Conservation (phyloP, 495 filamentous ascomycete genomes). For the Amorphotheca resinae region DNA sequence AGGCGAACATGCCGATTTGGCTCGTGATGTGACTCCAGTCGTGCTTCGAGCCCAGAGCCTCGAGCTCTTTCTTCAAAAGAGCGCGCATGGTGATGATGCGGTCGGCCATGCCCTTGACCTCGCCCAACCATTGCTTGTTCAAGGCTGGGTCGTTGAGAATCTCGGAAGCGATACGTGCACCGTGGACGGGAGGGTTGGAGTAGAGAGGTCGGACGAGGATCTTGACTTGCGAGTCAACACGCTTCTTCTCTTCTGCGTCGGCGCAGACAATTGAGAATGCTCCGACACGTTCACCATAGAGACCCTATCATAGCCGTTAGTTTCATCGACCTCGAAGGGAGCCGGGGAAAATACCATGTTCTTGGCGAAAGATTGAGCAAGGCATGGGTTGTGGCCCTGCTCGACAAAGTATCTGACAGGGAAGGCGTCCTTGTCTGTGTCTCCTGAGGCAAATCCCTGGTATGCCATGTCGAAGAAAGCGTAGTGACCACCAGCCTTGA, state of each 20-base stretch:
- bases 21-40: constrained; percentile 98
- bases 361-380: constrained; percentile 97
- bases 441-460: constrained; percentile 92
- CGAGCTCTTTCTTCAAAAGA: constrained; percentile 82
- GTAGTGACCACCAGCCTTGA: constrained; percentile 83
- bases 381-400: constrained; percentile 78
- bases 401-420: constrained; percentile 83
- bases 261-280: constrained; percentile 88
- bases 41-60: constrained; percentile 86
- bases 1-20: constrained; percentile 99
- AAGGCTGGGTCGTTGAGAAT: constrained; percentile 81
- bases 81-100: constrained; percentile 98
- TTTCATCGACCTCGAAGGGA: constrained; percentile 17
- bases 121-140: constrained; percentile 87
- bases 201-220: constrained; percentile 94
- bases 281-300: constrained; percentile 96
- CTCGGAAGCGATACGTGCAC: constrained; percentile 83
- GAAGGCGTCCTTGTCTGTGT: constrained; percentile 86
- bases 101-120: constrained; percentile 98
- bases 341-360: constrained; percentile 61
- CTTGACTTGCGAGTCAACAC: constrained; percentile 95
- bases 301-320: constrained; percentile 39
- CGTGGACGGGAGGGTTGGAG: constrained; percentile 95
- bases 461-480: constrained; percentile 99
- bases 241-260: constrained; percentile 81